Base-by-base conservation (phyloP, 1,284 basidiomycete species). In the Meira nashicola region DNA sequence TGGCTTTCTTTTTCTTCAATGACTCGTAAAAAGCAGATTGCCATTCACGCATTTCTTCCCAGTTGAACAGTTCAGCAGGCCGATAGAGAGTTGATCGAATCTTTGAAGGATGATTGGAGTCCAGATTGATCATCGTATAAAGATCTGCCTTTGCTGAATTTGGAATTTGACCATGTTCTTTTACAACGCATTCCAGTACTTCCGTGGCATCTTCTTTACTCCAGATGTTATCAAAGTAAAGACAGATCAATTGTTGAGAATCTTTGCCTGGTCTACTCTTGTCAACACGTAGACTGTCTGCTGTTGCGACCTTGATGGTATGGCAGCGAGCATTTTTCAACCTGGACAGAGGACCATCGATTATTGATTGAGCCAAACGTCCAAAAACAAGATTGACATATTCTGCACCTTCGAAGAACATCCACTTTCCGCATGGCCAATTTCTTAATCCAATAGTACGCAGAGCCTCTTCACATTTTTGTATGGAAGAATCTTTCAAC, bases 111-210 rank as follows among this genome's bases (percentile, higher is more conserved):
- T 53, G 50, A 17, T 53, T 19, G 12, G 7, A 41, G 50, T 53
- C 50, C 11, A 53, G 14, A 41, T 23, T 15, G 23, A 39, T 53
- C 23, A 39, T 19, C 11, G 50, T 53, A 28, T 53, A 53, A 2
- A 53, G 23, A 41, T 53, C 50, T 53, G 50, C 37, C 15, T 53
- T 53, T 39, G 28, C 37, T 37, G 50, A 53, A 23, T 41, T 39
- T 39, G 50, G 50, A 23, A 53, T 28, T 33, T 53, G 21, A 15
- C 50, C 50, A 39, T 53, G 50, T 19, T 53, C 38, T 33, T 53
- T 53, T 2, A 53, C 50, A 6, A 53, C 15, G 23, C 50, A 53
- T 33, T 53, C 28, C 11, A 53, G 50, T 14, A 53, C 50, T 23
- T 53, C 50, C 28, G 17, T 53, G 2, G 50, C 50, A 23, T 41